Evolutionary conservation across 257 asterid species (phyloP), one percentile per base, ranked within the genome.

Genomic region (Gentiana macrophylla): DNA sequence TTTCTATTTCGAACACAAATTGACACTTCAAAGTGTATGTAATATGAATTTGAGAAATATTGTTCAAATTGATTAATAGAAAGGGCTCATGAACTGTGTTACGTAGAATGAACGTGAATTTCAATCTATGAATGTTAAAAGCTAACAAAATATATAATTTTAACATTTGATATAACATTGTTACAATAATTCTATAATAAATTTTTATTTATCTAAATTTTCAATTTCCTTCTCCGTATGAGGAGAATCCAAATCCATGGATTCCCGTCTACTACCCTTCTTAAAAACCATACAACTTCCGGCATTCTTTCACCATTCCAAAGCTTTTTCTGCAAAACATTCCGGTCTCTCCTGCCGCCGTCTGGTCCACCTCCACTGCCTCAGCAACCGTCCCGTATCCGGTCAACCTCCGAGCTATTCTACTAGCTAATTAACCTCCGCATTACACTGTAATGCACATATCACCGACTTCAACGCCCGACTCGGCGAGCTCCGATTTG

Each of bases 401-500:
- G 6, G 67, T 71, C 63, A 76, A 4, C 63, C 83, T 61, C 60
- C 75, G 56, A 24, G 79, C 82, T 4, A 75, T 60, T 78, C 79
- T 76, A 0, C 65, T 45, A 7, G 80, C 80, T 0, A 68, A 57
- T 74, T 63, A 2, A 65, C 56, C 2, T 66, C 79, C 4, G 65
- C 68, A 10, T 80, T 76, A 12, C 70, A 76, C 62, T 86, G 95
- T 69, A 88, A 38, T 5, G 97, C 97, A 1, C 90, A 71, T 45
- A 89, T 78, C 0, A 89, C 95, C 7, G 93, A 73, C 70, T 82
- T 84, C 70, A 86, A 33, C 1, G 97, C 95, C 68, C 95, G 80
- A 59, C 80, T 89, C 1, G 97, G 94, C 0, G 97, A 86, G 1
- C 81, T 72, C 76, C 97, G 92, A 66, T 89, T 86, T 47, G 94